A percentile compares a stretch with the other conserved stretches of the same genome.
phyloP scores from a whole-genome alignment of 2,329 filamentous ascomycete species.

The Gremmenia infestans region DNA sequence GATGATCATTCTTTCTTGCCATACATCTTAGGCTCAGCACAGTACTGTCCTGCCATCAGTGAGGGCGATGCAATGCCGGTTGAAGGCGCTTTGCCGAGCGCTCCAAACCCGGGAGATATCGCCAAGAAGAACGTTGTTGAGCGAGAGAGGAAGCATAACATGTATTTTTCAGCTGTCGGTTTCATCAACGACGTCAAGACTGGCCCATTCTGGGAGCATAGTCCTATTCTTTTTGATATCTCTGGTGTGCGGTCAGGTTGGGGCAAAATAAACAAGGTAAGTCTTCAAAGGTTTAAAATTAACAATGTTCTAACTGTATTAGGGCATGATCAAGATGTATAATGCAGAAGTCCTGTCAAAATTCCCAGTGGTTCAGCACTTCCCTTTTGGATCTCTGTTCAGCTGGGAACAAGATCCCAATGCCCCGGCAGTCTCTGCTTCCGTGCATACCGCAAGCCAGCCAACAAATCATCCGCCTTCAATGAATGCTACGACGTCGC shows the following conservation, averaged over 20 bases:
- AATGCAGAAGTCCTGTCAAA: slow-evolving; percentile 94
- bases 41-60: slow-evolving; percentile 72
- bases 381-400: slow-evolving; percentile 76
- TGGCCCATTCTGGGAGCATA: slow-evolving; percentile 96
- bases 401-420: slow-evolving; percentile 66
- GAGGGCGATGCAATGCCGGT: slow-evolving; percentile 60
- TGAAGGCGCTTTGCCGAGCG: slow-evolving; percentile 69
- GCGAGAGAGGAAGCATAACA: slow-evolving; percentile 59
- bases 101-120: slow-evolving; percentile 69
- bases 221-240: slow-evolving; percentile 89
- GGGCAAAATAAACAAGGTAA: slow-evolving; percentile 92
- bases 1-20: slow-evolving; percentile 94
- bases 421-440: slow-evolving; percentile 44
- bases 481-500: slow-evolving; percentile 12
- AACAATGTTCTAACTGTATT: slow-evolving; percentile 4
- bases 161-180: slow-evolving; percentile 94
- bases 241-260: slow-evolving; percentile 89
- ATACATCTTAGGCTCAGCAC: slow-evolving; percentile 93
- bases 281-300: neutral
- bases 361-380: slow-evolving; percentile 98
- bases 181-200: slow-evolving; percentile 98
- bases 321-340: slow-evolving; percentile 99
- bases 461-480: slow-evolving; percentile 30
- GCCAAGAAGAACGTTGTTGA: slow-evolving; percentile 60
- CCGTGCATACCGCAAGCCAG: slow-evolving; percentile 55